A percentile compares a stretch with the other conserved stretches of the same genome.
Evolutionary conservation across 768 basidiomycete genomes (phyloP).

Genomic region (Mycena galericulata): DNA sequence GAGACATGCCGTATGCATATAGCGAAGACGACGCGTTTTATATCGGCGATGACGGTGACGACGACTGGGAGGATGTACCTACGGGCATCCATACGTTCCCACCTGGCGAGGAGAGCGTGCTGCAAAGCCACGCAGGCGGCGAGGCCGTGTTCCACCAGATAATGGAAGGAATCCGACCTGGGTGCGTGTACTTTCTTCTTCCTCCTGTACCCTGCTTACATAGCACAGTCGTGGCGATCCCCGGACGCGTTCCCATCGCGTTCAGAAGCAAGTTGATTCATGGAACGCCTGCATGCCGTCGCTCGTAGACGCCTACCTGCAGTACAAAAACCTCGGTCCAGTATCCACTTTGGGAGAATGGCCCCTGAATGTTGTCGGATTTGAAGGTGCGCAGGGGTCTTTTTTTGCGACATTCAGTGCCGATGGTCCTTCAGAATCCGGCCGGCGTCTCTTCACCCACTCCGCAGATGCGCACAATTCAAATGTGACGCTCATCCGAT

Average conservation of each 20-base stretch:
- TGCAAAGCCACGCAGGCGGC: background rate
- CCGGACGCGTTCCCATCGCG: background rate
- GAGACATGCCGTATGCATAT: too few species aligned
- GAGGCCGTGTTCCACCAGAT: background rate
- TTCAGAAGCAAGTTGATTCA: background rate
- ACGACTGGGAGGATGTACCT: too few species aligned
- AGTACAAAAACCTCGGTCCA: background rate
- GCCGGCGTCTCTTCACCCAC: background rate
- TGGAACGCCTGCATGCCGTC: conserved; percentile 3
- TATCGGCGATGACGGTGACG: background rate
- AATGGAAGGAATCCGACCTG: background rate
- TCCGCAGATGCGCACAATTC: background rate
- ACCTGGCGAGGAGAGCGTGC: conserved; percentile 1
- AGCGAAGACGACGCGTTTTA: too few species aligned
- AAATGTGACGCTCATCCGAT: conserved; percentile 32
- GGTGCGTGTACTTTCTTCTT: background rate
- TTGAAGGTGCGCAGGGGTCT: conserved; percentile 3
- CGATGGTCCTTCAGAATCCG: background rate
- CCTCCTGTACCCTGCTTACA: background rate
- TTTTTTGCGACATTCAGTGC: background rate
- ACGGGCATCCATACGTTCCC: background rate
- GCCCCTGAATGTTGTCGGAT: background rate
- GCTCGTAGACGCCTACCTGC: conserved; percentile 14
- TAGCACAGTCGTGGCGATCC: conserved; percentile 2
- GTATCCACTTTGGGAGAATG: background rate